These are phyloP conservation scores for Astragalus membranaceus DNA, from an alignment of 306 rosid species.

Conservation along the genomic window DNA sequence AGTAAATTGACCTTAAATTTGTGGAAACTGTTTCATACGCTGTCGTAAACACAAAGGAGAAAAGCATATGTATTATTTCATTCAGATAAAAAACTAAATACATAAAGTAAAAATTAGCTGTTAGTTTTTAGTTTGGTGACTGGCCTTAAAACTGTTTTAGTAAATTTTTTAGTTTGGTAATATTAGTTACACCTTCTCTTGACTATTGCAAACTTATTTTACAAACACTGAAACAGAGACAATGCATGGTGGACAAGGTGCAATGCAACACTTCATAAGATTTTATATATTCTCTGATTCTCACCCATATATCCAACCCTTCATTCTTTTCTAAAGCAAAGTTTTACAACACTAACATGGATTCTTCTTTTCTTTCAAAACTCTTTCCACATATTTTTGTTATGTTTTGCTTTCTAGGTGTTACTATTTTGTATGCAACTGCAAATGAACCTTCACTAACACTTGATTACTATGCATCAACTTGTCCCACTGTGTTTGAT, in stretches of 20 bases:
- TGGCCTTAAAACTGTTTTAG: background rate
- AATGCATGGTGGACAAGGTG: background rate
- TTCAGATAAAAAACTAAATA: background rate
- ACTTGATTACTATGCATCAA: conserved; percentile 63
- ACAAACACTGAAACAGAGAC: conserved; percentile 27
- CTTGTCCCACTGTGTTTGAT: conserved; percentile 71
- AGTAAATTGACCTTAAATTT: background rate
- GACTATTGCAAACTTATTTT: conserved; percentile 38
- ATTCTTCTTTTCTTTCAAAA: conserved; percentile 18
- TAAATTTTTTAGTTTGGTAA: conserved; percentile 30
- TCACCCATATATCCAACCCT: conserved; percentile 43
- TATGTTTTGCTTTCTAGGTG: conserved; percentile 18
- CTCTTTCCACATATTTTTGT: conserved; percentile 30
- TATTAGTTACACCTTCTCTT: conserved; percentile 83
- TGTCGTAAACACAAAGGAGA: background rate
- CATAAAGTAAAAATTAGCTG: conserved; percentile 19
- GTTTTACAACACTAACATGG: conserved; percentile 33
- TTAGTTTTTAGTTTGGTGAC: conserved; percentile 46
- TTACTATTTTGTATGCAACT: conserved; percentile 34
- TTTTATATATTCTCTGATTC: conserved; percentile 34
- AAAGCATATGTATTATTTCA: background rate
- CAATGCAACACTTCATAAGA: background rate
- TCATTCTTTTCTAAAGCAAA: conserved; percentile 14
- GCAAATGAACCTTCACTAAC: conserved; percentile 59
- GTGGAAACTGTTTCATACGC: background rate